These are phyloP conservation scores for Calycina marina DNA, from an alignment of 2,329 filamentous ascomycete genomes.

Conservation along the genomic window DNA sequence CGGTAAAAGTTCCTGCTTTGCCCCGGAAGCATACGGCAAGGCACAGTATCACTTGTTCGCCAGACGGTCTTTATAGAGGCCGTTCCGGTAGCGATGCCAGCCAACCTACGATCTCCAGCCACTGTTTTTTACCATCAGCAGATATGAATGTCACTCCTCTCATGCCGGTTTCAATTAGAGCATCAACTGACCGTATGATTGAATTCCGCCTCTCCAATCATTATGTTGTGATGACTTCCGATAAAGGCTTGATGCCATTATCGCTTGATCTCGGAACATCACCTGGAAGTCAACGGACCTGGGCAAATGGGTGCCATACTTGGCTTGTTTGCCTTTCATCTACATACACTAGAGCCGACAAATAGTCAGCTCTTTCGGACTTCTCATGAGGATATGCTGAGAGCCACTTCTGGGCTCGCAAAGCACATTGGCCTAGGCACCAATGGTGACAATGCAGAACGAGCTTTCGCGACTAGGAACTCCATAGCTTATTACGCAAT, in stretches of 20 bases:
- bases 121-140: no score
- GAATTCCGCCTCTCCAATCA: constrained; percentile 49
- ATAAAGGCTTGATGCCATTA: no score
- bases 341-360: constrained; percentile 36
- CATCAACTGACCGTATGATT: constrained; percentile 20
- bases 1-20: no score
- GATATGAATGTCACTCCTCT: no score
- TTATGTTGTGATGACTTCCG: constrained; percentile 42
- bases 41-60: no score
- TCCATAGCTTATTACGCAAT: no score
- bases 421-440: constrained; percentile 39
- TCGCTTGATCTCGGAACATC: no score
- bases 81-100: no score
- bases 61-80: no score
- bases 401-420: constrained; percentile 42
- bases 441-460: constrained; percentile 40
- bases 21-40: no score
- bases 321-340: constrained; percentile 45
- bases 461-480: constrained; percentile 42
- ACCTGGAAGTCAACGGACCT: no score
- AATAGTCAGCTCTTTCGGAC: constrained; percentile 41
- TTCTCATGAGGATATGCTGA: constrained; percentile 46
- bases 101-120: no score
- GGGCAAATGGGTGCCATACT: constrained; percentile 44
- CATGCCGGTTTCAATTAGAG: neutral